Base-by-base conservation (phyloP, 805 yeast species). In the Wickerhamomyces bovis region DNA sequence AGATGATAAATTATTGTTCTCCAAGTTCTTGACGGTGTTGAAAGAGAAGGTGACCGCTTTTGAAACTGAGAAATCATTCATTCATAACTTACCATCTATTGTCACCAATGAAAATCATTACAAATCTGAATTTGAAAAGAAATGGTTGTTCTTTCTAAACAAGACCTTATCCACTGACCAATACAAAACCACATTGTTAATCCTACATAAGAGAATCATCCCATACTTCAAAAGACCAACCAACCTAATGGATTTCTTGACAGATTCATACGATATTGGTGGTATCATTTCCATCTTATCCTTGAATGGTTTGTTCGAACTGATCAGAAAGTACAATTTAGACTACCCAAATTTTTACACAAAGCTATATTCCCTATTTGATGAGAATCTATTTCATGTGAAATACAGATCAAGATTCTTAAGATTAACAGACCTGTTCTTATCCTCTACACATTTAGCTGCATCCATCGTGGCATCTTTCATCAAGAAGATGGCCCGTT, bases 341-440 rank as follows among this genome's bases (percentile, higher is more conserved):
- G 98, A 92, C 60, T 92, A 92, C 63, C 97, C 98, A 16, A 83
- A 89, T 51, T 94, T 92, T 61, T 92, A 81, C 68, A 66, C 73
- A 42, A 90, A 92, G 66, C 75, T 92, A 38, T 92, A 94, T 64
- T 81, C 83, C 10, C 73, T 94, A 38, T 73, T 94, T 41, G 88
- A 88, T 16, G 85, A 88, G 16, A 76, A 80, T 31, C 64, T 94
- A 47, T 69, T 94, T 58, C 90, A 83, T 62, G 81, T 87, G 42
- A 78, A 81, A 46, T 86, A 89, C 64, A 77, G 95, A 59, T 82
- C 96, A 1, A 76, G 98, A 57, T 92, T 94, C 60, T 78, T 92
- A 68, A 79, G 99, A 57, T 68, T 94, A 56, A 73, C 92, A 44
- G 98, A 90, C 57, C 64, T 89, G 40, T 94, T 94, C 64, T 71